These are phyloP conservation scores for Pyrenula aspistea DNA, from an alignment of 495 filamentous ascomycete genomes.

Conservation along the genomic window DNA sequence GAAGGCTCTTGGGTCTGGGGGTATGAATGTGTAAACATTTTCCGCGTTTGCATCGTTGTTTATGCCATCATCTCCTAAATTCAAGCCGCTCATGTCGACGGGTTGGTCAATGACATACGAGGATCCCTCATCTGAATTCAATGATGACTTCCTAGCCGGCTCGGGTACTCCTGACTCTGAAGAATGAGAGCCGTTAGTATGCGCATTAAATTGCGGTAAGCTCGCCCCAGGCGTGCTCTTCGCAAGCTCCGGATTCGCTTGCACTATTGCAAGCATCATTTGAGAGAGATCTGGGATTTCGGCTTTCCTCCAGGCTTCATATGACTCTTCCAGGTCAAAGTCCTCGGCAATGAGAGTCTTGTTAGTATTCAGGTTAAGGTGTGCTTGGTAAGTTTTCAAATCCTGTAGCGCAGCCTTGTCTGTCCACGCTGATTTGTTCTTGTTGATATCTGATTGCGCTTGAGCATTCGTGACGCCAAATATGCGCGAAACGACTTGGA, in stretches of 20 bases:
- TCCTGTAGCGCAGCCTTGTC: conserved; percentile 84
- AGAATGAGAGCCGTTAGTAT: conserved; percentile 18
- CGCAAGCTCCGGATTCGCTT: conserved; percentile 74
- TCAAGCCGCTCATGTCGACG: conserved; percentile 62
- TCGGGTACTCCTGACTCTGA: conserved; percentile 46
- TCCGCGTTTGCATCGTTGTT: conserved; percentile 34
- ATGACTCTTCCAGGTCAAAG: conserved; percentile 85
- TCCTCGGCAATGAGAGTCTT: conserved; percentile 71
- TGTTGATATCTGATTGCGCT: conserved; percentile 77
- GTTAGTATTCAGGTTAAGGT: conserved; percentile 66
- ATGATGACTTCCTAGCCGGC: conserved; percentile 40
- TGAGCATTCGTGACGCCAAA: conserved; percentile 67
- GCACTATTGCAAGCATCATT: conserved; percentile 83
- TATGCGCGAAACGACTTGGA: conserved; percentile 71
- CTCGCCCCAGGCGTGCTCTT: conserved; percentile 44
- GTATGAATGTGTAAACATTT: conserved; percentile 70
- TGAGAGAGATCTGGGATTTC: conserved; percentile 76
- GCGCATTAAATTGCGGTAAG: conserved; percentile 39
- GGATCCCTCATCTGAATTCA: conserved; percentile 24
- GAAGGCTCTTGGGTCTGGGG: conserved; percentile 67
- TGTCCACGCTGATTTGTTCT: conserved; percentile 70
- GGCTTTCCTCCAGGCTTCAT: conserved; percentile 76
- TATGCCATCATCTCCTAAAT: conserved; percentile 41
- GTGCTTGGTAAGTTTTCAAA: conserved; percentile 82
- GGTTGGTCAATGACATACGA: conserved; percentile 68